Conservation (phyloP, 495 filamentous ascomycete species). For the Xylaria longipes region DNA sequence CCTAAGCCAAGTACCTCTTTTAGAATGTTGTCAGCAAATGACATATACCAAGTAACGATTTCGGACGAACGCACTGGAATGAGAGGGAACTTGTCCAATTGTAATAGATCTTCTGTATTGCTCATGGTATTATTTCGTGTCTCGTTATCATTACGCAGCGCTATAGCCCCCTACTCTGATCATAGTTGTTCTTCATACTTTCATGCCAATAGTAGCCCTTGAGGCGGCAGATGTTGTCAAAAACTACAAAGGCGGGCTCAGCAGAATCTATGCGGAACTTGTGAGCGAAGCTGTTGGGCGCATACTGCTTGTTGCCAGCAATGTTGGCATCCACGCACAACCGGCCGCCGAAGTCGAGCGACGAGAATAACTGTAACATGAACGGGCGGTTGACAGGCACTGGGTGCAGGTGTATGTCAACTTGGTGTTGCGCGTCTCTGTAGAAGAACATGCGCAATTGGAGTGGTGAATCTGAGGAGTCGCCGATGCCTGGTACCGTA, state of each 20-base stretch:
- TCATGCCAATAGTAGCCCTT: constrained; percentile 64
- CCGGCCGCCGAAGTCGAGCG: constrained; percentile 74
- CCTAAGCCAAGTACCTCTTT: constrained; percentile 61
- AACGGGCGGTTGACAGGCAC: constrained; percentile 78
- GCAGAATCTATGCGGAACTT: constrained; percentile 63
- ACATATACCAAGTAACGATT: not conserved
- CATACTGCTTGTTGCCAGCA: constrained; percentile 59
- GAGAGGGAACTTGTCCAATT: constrained; percentile 41
- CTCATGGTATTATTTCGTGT: constrained; percentile 51
- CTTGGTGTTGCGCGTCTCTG: constrained; percentile 78
- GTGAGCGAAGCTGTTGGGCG: constrained; percentile 60
- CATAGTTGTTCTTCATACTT: constrained; percentile 60
- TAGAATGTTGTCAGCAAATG: constrained; percentile 38
- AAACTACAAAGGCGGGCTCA: constrained; percentile 59
- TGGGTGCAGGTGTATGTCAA: constrained; percentile 83
- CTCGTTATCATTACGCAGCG: constrained; percentile 52
- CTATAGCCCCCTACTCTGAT: constrained; percentile 59
- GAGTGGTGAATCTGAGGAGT: constrained; percentile 70
- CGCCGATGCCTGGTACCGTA: constrained; percentile 67
- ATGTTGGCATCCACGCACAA: constrained; percentile 69
- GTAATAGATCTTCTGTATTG: constrained; percentile 55
- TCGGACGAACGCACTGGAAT: constrained; percentile 28
- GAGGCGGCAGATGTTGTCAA: constrained; percentile 56
- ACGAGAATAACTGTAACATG: constrained; percentile 64
- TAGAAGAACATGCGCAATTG: constrained; percentile 84